Conservation (phyloP, 1,139 yeast genomes). For the Entelexis sorbosivorans region DNA sequence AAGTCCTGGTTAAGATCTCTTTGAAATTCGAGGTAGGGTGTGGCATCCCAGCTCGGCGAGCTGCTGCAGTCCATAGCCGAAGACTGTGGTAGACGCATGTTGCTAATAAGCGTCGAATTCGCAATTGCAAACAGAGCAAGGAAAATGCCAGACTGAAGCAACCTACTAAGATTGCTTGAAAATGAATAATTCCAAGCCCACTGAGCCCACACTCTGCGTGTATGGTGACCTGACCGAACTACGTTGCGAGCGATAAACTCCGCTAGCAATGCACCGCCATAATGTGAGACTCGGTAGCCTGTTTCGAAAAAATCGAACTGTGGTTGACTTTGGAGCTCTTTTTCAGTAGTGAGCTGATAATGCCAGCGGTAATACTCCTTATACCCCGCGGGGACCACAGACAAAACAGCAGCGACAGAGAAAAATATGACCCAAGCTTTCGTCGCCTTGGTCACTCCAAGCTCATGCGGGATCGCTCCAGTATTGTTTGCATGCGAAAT, state of each 20-base stretch:
- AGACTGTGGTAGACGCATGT: background rate
- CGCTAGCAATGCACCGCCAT: background rate
- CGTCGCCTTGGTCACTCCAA: background rate
- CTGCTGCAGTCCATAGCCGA: background rate
- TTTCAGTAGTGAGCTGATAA: background rate
- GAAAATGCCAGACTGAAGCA: background rate
- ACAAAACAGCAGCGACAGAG: background rate
- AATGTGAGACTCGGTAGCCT: background rate
- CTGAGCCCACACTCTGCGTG: background rate
- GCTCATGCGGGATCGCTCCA: background rate
- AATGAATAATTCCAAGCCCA: constrained; percentile 2
- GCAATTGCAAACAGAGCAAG: background rate
- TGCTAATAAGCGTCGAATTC: background rate
- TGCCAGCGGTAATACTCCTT: background rate
- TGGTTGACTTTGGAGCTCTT: background rate
- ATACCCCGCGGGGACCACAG: background rate
- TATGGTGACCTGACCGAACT: background rate
- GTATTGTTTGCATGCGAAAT: background rate
- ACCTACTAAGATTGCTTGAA: background rate
- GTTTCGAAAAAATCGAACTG: background rate
- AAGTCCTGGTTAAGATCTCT: background rate
- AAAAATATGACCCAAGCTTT: background rate
- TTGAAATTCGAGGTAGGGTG: background rate
- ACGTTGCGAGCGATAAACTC: background rate
- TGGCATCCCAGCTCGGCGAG: no score